Evolutionary conservation across 768 basidiomycete genomes (phyloP).

Genomic region (Naganishia vishniacii): DNA sequence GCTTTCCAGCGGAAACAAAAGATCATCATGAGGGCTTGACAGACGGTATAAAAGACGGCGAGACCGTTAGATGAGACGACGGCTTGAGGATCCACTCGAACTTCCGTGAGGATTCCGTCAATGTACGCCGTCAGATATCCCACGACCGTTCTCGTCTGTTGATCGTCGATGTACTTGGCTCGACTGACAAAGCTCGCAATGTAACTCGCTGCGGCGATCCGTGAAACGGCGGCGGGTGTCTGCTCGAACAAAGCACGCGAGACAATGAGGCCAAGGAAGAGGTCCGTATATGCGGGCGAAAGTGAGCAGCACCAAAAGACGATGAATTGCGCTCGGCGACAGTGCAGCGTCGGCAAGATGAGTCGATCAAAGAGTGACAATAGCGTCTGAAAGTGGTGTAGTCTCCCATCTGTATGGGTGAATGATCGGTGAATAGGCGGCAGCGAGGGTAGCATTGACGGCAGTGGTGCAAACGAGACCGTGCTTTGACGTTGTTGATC

Average conservation of each 20-base stretch:
- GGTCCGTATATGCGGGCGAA: conserved; percentile 77
- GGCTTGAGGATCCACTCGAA: conserved; percentile 27
- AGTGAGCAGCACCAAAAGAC: conserved; percentile 93
- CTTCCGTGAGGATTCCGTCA: conserved; percentile 65
- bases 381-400: conserved; percentile 73
- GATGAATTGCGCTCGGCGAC: conserved; percentile 94
- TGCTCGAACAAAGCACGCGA: conserved; percentile 70
- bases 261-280: conserved; percentile 91
- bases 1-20: conserved; percentile 98
- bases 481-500: conserved; percentile 10
- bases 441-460: conserved; percentile 25
- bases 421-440: conserved; percentile 24
- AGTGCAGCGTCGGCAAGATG: conserved; percentile 92
- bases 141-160: conserved; percentile 66
- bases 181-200: conserved; percentile 87
- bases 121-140: conserved; percentile 82
- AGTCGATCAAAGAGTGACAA: conserved; percentile 89
- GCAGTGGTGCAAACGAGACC: conserved; percentile 6
- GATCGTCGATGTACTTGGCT: conserved; percentile 74
- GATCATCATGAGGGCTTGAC: conserved; percentile 87
- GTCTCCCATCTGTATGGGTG: conserved; percentile 32
- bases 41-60: conserved; percentile 81
- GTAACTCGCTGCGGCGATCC: conserved; percentile 88
- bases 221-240: conserved; percentile 62
- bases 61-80: conserved; percentile 53